Conservation (phyloP, 1,284 basidiomycete species). For the Heliocybe sulcata region DNA sequence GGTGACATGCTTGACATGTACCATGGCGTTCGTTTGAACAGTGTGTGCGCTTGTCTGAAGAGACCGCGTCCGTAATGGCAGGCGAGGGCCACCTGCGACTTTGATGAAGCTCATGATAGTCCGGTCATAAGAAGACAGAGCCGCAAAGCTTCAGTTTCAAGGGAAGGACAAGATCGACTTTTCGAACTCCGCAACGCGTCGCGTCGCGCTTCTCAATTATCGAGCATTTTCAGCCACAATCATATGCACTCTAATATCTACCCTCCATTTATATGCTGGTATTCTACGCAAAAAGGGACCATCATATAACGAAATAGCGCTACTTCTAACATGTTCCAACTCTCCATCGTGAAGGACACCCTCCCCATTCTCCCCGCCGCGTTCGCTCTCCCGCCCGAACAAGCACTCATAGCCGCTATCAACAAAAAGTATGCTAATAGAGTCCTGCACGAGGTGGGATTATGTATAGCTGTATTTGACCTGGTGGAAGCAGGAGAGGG, state of each 20-base stretch:
- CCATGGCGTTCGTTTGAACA: constrained; percentile 36
- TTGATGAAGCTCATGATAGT: no score
- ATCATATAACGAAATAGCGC: background rate
- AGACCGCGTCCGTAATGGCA: no score
- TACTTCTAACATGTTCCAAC: background rate
- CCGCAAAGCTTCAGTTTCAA: no score
- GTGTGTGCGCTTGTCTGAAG: no score
- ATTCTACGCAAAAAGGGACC: background rate
- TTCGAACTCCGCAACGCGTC: no score
- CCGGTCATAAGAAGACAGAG: no score
- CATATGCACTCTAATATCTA: no score
- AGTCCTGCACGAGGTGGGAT: constrained; percentile 86
- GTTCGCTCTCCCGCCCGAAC: constrained; percentile 65
- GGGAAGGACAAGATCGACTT: no score
- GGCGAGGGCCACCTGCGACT: no score
- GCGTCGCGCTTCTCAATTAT: background rate
- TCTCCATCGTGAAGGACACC: constrained; percentile 39
- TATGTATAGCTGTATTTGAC: constrained; percentile 88
- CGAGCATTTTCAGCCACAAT: background rate
- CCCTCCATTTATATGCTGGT: no score
- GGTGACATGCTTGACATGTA: constrained; percentile 17
- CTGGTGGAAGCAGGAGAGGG: constrained; percentile 84
- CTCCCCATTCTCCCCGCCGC: constrained; percentile 72
- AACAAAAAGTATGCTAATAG: constrained; percentile 95
- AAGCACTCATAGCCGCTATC: constrained; percentile 72